Evolutionary conservation across 2,329 filamentous ascomycete genomes (phyloP), one percentile per base, ranked within the genome.

Genomic region (Hypomyces rosellus): DNA sequence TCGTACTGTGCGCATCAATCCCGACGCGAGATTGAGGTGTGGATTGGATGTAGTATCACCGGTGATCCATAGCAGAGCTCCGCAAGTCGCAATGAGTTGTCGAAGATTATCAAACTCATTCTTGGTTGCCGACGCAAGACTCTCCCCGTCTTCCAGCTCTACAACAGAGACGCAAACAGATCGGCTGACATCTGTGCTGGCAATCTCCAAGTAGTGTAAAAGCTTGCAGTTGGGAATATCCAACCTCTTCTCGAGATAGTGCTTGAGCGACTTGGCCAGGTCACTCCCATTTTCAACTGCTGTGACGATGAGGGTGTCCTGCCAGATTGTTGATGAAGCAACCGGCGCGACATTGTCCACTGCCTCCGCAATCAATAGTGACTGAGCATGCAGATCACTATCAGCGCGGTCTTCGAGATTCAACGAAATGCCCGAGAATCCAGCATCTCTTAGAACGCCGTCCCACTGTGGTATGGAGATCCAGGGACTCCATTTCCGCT

Each of bases 61-160:
- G 16, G 52, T 48, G 36, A 54, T 34, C 53, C 53, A 55, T 14
- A 55, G 45, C 11, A 55, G 45, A n/a, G 42, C 51, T n/a, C 45
- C 45, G 30, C 46, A 38, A 9, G 47, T 52, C n/a, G 50, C 44
- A 14, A 54, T 43, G 34, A 54, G 44, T 39, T 54, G 50, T n/a
- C 48, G 46, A 48, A 54, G 33, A 18, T 37, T 48, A 20, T 49
- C 46, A 25, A 48, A 54, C 42, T 33, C 50, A 16, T 51, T 45
- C 43, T 54, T 44, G 12, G 49, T 38, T 16, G 46, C 25, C 16
- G 41, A 20, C 14, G 52, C 45, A 25, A 54, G 46, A 14, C 48
- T 39, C 13, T 42, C 25, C 8, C 25, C 25, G n/a, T 40, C 46
- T 14, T 49, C 46, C 15, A 54, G 40, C 15, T 54, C 52, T 15